phyloP scores from a whole-genome alignment of 129 eudicot species.

The Rutidosis leptorrhynchoides region DNA sequence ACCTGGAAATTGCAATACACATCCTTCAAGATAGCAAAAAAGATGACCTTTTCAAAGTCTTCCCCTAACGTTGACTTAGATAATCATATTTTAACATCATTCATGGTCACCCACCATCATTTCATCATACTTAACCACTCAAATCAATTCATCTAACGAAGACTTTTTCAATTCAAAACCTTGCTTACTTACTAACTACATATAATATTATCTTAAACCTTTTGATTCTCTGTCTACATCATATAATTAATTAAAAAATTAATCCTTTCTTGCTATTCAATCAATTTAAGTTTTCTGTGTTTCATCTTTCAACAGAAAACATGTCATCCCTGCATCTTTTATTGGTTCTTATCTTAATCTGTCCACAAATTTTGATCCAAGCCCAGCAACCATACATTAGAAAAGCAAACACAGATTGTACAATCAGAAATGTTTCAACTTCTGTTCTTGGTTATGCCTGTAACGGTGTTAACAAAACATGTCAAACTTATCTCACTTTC shows the following conservation, averaged over 20 bases:
- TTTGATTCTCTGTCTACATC: slow-evolving; percentile 3
- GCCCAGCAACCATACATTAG: slow-evolving; percentile 78
- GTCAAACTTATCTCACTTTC: slow-evolving; percentile 67
- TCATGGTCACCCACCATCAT: slow-evolving; percentile 17
- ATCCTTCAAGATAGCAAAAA: no score
- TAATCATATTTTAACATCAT: not conserved
- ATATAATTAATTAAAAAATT: not conserved
- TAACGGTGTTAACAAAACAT: slow-evolving; percentile 53
- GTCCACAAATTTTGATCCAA: slow-evolving; percentile 25
- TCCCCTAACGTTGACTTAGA: slow-evolving; percentile 18
- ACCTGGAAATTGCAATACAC: not conserved
- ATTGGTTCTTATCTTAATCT: slow-evolving; percentile 30
- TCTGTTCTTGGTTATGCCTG: slow-evolving; percentile 71
- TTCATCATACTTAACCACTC: slow-evolving; percentile 15
- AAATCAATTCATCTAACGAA: slow-evolving; percentile 15
- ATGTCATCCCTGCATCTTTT: slow-evolving; percentile 20
- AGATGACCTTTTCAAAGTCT: slow-evolving; percentile 6
- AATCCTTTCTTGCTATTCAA: slow-evolving; percentile 13
- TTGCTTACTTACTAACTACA: slow-evolving; percentile 5
- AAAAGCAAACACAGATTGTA: slow-evolving; percentile 33
- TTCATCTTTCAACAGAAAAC: not conserved
- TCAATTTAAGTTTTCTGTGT: slow-evolving; percentile 12
- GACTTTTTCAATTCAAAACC: slow-evolving; percentile 11
- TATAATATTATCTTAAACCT: not conserved
- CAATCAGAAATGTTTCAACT: slow-evolving; percentile 39